A percentile compares a stretch with the other conserved stretches of the same genome.
phyloP scores from a whole-genome alignment of 2,329 filamentous ascomycete species.

The Botrytis galanthina region DNA sequence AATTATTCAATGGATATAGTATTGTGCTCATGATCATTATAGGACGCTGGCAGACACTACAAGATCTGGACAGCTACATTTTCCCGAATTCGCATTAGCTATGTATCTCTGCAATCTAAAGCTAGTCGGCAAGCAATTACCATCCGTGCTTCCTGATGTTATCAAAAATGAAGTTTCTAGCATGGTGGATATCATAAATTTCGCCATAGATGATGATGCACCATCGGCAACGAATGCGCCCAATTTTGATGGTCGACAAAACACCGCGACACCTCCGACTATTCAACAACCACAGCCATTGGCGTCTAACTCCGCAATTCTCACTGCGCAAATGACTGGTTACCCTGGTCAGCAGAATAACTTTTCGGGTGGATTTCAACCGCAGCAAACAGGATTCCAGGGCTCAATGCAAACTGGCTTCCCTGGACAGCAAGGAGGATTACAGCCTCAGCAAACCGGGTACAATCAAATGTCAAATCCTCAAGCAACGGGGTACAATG shows the following conservation, averaged over 20 bases:
- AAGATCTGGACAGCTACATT: constrained; percentile 91
- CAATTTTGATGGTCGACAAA: constrained; percentile 61
- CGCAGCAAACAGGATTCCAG: constrained; percentile 45
- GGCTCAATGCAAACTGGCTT: constrained; percentile 54
- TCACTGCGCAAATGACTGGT: constrained; percentile 67
- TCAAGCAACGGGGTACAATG: constrained; percentile 76
- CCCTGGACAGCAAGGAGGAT: constrained; percentile 53
- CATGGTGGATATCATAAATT: constrained; percentile 99
- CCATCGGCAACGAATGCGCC: constrained; percentile 61
- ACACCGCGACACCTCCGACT: constrained; percentile 49
- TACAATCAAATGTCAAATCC: constrained; percentile 62
- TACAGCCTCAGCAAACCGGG: constrained; percentile 69
- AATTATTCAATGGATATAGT: constrained; percentile 17
- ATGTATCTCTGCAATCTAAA: constrained; percentile 99
- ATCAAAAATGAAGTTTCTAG: constrained; percentile 97
- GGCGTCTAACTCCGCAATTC: constrained; percentile 64
- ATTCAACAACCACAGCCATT: constrained; percentile 73
- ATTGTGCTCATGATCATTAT: constrained; percentile 29
- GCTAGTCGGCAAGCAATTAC: constrained; percentile 81
- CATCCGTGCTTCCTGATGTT: constrained; percentile 71
- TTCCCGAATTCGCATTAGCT: constrained; percentile 93
- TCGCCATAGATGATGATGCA: constrained; percentile 77
- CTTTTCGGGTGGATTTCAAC: constrained; percentile 43
- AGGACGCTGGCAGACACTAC: constrained; percentile 95
- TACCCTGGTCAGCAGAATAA: constrained; percentile 55